Conservation (phyloP, 1,284 basidiomycete genomes). For the Anthracocystis setariae region DNA sequence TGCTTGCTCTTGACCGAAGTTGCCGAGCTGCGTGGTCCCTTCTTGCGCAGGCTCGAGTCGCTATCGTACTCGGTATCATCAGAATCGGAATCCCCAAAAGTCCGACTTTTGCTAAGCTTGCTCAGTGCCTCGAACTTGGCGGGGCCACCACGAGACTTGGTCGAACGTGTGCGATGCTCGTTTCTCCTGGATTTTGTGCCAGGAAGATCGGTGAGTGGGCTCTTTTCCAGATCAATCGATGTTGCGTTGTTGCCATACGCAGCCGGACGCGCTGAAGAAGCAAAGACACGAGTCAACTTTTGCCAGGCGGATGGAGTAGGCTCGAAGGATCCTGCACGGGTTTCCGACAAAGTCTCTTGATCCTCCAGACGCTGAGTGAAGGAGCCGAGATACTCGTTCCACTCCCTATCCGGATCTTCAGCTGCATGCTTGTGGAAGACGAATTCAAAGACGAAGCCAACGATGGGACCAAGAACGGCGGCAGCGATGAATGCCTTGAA, state of each 20-base stretch:
- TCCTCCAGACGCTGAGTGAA: slow-evolving; percentile 50
- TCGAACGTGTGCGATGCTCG: slow-evolving; percentile 17
- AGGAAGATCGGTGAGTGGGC: slow-evolving; percentile 35
- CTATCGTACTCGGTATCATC: slow-evolving; percentile 47
- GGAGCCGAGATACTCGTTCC: slow-evolving; percentile 60
- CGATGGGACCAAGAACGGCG: slow-evolving; percentile 40
- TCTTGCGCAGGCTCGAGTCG: slow-evolving; percentile 27
- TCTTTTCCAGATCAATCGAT: slow-evolving; percentile 20
- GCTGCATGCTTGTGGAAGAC: slow-evolving; percentile 52
- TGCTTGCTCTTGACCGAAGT: slow-evolving; percentile 17
- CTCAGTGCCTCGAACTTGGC: slow-evolving; percentile 50
- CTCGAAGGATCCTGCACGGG: slow-evolving; percentile 55
- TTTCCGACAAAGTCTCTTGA: slow-evolving; percentile 5
- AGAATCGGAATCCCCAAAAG: slow-evolving; percentile 34
- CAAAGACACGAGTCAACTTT: slow-evolving; percentile 36
- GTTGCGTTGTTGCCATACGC: slow-evolving; percentile 45
- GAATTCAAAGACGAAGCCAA: slow-evolving; percentile 55
- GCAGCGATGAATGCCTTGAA: slow-evolving; percentile 64
- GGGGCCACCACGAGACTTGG: slow-evolving; percentile 32
- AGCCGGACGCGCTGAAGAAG: slow-evolving; percentile 25
- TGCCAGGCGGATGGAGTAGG: slow-evolving; percentile 48
- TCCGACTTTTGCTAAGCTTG: slow-evolving; percentile 21
- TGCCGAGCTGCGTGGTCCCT: slow-evolving; percentile 11
- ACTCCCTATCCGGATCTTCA: slow-evolving; percentile 54
- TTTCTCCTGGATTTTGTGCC: slow-evolving; percentile 4